Base-by-base conservation (phyloP, 2,329 filamentous ascomycete species). In the Hymenoscyphus infarciens region DNA sequence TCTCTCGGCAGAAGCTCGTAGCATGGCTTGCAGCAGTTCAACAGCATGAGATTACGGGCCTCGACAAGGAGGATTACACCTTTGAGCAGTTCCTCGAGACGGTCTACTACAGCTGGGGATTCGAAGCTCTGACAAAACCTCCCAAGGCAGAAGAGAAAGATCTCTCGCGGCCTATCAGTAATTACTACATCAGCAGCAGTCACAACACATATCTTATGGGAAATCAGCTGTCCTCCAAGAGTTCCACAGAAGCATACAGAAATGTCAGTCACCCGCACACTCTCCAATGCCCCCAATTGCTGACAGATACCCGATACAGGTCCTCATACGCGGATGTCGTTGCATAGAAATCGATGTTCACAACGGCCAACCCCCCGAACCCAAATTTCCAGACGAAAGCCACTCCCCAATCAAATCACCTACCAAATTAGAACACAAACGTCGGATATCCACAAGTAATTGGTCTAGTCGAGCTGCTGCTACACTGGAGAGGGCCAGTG, bases 281-380 rank as follows among this genome's bases (percentile, higher is more conserved):
- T 27, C 25, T 42, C 22, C 22, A 16, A 16, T 11, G 19, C 22
- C 58, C 29, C 31, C 13, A 25, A 38, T 35, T 54, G 3, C 22
- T 33, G 22, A 49, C 57, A n/a, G 25, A 59, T 59, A 25, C 16
- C 31, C 31, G 15, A 10, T 15, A 38, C 39, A 91, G 83, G 88
- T 90, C 13, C 84, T 97, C 13, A 80, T 84, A 39, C 83, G 86
- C 59, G 90, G 91, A 56, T 96, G 93, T 72, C 87, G 93, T 65
- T 97, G 92, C 72, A 92, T 97, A 56, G 93, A 97, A 75, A 95
- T 97, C 61, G 94, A 97, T 72, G 92, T 97, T 2, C 97, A 93
- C 90, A 91, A 97, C 75, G 91, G 92, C 13, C 79, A 83, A 56
- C 69, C 73, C 6, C 61, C 71, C 52, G 68, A 72, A 66, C 66